Evolutionary conservation across 345 rosid genomes (phyloP), one percentile per base, ranked within the genome.

Genomic region (Iberis pinnata): DNA sequence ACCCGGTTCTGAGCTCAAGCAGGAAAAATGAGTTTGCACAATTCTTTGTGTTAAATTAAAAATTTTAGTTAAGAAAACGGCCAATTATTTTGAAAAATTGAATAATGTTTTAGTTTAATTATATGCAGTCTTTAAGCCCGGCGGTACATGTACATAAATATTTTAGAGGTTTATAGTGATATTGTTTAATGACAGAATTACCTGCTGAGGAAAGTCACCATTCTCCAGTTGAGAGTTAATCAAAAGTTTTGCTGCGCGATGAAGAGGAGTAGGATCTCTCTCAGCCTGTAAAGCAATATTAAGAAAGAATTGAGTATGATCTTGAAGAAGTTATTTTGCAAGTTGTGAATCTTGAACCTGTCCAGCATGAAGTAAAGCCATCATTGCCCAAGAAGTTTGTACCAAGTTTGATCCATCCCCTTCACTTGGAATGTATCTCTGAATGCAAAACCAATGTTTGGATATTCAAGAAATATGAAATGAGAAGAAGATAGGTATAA

Each of bases 191-290:
- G n/a, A n/a, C 1, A 50, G 9, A 39, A 14, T 57, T 52, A 78
- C 83, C 83, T 76, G 70, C 36, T 76, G 80, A 17, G 95, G 87
- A 35, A 78, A 85, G 64, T 77, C 81, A 1, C 95, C 95, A 13
- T 73, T 62, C 43, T 78, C 85, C 12, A 67, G 40, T 53, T 85
- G 87, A 8, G 85, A 80, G 61, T 82, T 85, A 68, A 82, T 82
- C 26, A 85, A 20, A 53, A 82, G 50, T 32, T 74, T 85, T 9
- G 83, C 87, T 22, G 77, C 89, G 0, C 69, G 75, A 56, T 80
- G 87, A 47, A 85, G 67, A 24, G 95, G 85, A 26, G 61, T 59
- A 0, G 81, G 77, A 49, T 82, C 80, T 68, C 79, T 58, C 52
- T 79, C 81, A 12, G 70, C 80, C 83, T 78, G 49, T 51, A 16